These are phyloP conservation scores for Nicotiana paniculata DNA, from an alignment of 257 asterid genomes.

Conservation along the genomic window DNA sequence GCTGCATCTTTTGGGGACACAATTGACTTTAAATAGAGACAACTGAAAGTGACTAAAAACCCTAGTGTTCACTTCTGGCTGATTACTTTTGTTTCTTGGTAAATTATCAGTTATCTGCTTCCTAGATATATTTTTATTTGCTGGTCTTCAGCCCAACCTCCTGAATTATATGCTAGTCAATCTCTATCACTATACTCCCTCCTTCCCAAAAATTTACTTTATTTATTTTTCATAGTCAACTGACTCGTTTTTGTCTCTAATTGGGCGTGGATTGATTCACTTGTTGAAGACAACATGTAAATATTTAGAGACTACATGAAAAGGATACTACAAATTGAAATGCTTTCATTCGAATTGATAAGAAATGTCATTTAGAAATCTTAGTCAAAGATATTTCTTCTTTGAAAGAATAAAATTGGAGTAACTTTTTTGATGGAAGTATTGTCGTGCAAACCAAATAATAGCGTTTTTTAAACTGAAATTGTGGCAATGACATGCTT, in stretches of 20 bases:
- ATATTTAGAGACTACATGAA: not conserved
- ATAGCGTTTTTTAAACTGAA: not conserved
- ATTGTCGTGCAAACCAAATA: not conserved
- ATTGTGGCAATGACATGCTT: not conserved
- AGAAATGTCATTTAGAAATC: not conserved
- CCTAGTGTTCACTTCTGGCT: not conserved
- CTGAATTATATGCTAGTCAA: not conserved
- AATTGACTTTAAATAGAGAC: not conserved
- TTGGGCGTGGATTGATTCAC: not conserved
- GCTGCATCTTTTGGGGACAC: not conserved
- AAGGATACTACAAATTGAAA: not conserved
- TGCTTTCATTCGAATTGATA: not conserved
- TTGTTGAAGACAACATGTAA: not conserved
- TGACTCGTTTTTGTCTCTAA: not conserved
- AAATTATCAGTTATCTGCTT: not conserved
- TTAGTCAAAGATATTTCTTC: not conserved
- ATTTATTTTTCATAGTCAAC: not conserved
- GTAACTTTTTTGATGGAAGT: not conserved
- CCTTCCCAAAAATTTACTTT: not conserved
- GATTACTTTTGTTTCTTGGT: not conserved
- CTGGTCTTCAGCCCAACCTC: not conserved
- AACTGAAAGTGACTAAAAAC: not conserved
- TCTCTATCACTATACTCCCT: not conserved
- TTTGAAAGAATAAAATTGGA: not conserved
- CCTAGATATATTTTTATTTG: not conserved